Evolutionary conservation across 768 basidiomycete species (phyloP).

Genomic region (Boletus tylopilopsis): DNA sequence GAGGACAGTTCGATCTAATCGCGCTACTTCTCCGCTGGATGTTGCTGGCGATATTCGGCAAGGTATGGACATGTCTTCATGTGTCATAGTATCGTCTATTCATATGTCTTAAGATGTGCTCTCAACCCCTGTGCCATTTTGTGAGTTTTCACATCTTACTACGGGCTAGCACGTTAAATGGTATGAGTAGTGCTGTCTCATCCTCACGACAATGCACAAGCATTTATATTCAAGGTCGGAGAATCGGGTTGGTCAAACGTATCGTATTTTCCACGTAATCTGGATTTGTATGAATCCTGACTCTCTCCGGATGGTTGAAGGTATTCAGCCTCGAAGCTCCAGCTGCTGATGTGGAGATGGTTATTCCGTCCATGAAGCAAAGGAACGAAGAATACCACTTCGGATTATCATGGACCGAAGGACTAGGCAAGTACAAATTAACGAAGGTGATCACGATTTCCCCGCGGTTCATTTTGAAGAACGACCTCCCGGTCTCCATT

Average conservation of each 20-base stretch:
- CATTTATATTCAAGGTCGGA: slow-evolving; percentile 75
- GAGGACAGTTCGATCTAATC: slow-evolving; percentile 57
- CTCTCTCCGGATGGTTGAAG: slow-evolving; percentile 33
- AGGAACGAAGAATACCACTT: slow-evolving; percentile 69
- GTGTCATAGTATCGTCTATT: slow-evolving; percentile 15
- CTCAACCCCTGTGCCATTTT: slow-evolving; percentile 64
- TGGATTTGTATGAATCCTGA: slow-evolving; percentile 4
- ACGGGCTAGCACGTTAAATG: slow-evolving; percentile 5
- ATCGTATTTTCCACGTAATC: slow-evolving; percentile 6
- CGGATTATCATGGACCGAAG: slow-evolving; percentile 90
- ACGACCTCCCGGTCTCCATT: slow-evolving; percentile 64
- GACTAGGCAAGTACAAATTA: slow-evolving; percentile 95
- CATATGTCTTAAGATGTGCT: slow-evolving; percentile 39
- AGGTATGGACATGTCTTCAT: slow-evolving; percentile 38
- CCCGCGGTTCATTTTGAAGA: slow-evolving; percentile 89
- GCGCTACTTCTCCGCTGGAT: slow-evolving; percentile 64
- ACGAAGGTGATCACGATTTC: slow-evolving; percentile 90
- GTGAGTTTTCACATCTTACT: slow-evolving; percentile 44
- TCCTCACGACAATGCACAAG: slow-evolving; percentile 72
- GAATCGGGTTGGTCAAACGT: slow-evolving; percentile 92
- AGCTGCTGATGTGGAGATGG: slow-evolving; percentile 81
- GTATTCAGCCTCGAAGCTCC: slow-evolving; percentile 90
- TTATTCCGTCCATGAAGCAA: slow-evolving; percentile 59
- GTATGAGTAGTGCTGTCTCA: slow-evolving; percentile 74
- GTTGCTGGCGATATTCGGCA: slow-evolving; percentile 76